These are phyloP conservation scores for Jackrogersella multiformis DNA, from an alignment of 495 filamentous ascomycete species.

Conservation along the genomic window DNA sequence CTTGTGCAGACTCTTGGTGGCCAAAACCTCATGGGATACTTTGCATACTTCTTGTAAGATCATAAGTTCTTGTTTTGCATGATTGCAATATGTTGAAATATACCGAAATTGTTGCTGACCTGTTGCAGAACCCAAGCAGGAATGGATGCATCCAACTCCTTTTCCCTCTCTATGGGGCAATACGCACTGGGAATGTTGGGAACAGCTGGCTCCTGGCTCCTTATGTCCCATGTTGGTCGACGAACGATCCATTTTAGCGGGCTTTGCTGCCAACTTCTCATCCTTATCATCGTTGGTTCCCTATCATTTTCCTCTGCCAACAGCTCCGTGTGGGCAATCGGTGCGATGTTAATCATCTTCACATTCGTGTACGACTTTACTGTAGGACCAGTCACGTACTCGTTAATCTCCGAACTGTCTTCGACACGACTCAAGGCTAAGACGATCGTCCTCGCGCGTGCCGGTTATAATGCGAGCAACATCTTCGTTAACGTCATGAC, in stretches of 20 bases:
- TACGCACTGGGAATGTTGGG: constrained; percentile 62
- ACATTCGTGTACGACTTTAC: constrained; percentile 64
- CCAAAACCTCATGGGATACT: constrained; percentile 74
- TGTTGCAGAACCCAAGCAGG: constrained; percentile 65
- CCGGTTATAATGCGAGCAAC: constrained; percentile 60
- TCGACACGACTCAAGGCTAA: constrained; percentile 64
- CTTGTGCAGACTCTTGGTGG: constrained; percentile 73
- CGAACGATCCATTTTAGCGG: constrained; percentile 62
- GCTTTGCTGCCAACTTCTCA: constrained; percentile 45
- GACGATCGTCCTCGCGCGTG: constrained; percentile 63
- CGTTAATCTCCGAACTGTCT: constrained; percentile 63
- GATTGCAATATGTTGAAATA: not conserved
- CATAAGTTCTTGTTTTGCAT: not conserved
- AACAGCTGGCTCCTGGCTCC: constrained; percentile 61
- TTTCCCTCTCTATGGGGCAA: constrained; percentile 52
- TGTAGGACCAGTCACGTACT: constrained; percentile 65
- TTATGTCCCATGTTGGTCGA: constrained; percentile 59
- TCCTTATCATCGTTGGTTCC: constrained; percentile 53
- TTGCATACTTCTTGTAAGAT: constrained; percentile 68
- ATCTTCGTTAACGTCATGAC: constrained; percentile 59
- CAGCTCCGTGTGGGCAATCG: constrained; percentile 51
- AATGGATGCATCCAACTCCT: constrained; percentile 62
- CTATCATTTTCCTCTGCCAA: constrained; percentile 39
- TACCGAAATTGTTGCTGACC: not conserved
- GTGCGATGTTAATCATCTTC: constrained; percentile 60